Conservation (phyloP, 805 yeast species). For the Lipomyces mesembrius region DNA sequence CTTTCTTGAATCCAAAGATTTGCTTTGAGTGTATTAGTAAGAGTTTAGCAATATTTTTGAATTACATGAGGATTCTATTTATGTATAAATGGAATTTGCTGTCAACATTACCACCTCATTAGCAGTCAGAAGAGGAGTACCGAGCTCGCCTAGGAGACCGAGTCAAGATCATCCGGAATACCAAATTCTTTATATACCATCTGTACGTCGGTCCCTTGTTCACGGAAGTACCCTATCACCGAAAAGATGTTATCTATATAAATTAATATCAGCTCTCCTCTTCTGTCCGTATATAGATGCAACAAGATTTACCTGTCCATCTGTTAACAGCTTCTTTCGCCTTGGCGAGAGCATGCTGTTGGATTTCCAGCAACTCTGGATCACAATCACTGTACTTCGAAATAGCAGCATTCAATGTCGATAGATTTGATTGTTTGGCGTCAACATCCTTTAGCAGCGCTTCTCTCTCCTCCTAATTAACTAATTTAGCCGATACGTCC, state of each 20-base stretch:
- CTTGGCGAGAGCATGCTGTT: conserved; percentile 15
- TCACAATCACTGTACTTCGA: conserved; percentile 26
- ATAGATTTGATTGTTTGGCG: conserved; percentile 16
- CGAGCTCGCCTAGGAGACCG: background rate
- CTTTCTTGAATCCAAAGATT: no score
- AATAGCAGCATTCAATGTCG: conserved; percentile 10
- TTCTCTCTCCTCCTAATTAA: conserved; percentile 18
- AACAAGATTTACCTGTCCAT: conserved; percentile 39
- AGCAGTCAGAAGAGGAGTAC: background rate
- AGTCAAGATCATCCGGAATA: conserved; percentile 52
- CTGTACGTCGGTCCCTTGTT: conserved; percentile 43
- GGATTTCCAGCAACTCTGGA: conserved; percentile 27
- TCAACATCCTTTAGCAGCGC: conserved; percentile 12
- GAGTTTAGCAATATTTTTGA: no score
- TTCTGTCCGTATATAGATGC: conserved; percentile 26
- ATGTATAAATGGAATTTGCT: background rate
- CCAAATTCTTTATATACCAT: conserved; percentile 49
- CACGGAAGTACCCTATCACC: conserved; percentile 48
- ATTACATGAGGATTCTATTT: background rate
- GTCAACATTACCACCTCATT: background rate
- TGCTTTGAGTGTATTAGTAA: no score
- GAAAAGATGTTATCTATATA: conserved; percentile 52
- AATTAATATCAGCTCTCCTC: conserved; percentile 1
- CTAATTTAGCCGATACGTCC: background rate
- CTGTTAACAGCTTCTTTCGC: conserved; percentile 36